These are phyloP conservation scores for Picochlorum sp. DNA, from an alignment of 139 green algal species.

Conservation along the genomic window DNA sequence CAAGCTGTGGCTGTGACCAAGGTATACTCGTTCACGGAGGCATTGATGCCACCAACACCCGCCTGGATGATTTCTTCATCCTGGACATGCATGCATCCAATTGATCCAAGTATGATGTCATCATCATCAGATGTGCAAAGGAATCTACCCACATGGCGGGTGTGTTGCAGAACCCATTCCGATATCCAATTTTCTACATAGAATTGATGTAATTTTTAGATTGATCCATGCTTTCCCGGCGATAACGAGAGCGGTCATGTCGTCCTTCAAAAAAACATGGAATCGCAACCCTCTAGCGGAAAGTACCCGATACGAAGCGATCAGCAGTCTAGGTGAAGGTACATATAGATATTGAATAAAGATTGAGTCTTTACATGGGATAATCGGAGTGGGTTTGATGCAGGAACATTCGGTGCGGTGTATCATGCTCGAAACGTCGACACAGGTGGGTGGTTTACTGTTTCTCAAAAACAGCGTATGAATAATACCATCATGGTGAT, in stretches of 20 bases:
- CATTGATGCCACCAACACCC: conserved; percentile 4
- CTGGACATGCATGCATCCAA: conserved; percentile 14
- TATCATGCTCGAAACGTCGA: conserved; percentile 27
- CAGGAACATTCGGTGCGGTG: conserved; percentile 34
- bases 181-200: too few species aligned
- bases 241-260: not conserved
- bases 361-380: not conserved
- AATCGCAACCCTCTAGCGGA: conserved; percentile 12
- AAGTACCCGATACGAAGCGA: conserved; percentile 24
- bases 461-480: not conserved
- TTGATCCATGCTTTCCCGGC: not conserved
- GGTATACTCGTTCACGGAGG: conserved; percentile 6
- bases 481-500: not conserved
- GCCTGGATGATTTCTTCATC: conserved; percentile 7
- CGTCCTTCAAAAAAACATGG: not conserved
- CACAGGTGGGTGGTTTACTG: conserved; percentile 8
- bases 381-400: not conserved
- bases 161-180: too few species aligned
- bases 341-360: not conserved
- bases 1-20: not conserved
- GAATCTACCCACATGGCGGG: too few species aligned
- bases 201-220: too few species aligned
- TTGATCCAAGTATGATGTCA: too few species aligned
- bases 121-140: too few species aligned
- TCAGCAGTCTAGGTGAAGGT: conserved; percentile 27